Percentiles rank a stretch among this genome's conserved stretches.
phyloP scores from a whole-genome alignment of 257 asterid species.

The Primulina eburnea region DNA sequence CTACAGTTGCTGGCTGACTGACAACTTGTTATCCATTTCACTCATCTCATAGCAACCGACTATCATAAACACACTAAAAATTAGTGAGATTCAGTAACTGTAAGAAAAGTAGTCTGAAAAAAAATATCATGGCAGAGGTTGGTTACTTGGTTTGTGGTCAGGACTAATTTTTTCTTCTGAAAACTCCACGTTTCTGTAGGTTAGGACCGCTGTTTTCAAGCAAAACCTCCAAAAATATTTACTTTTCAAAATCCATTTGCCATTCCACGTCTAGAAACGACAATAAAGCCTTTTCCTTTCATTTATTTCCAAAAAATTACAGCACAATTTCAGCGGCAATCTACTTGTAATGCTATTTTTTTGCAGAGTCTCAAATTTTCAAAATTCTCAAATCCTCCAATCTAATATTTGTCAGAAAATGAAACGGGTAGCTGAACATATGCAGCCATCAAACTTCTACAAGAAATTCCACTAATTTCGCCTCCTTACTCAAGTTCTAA shows the following conservation, averaged over 20 bases:
- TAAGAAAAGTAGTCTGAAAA: not conserved
- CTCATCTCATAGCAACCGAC: conserved; percentile 8
- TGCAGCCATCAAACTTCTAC: not conserved
- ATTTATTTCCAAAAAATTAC: not conserved
- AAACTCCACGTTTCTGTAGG: not conserved
- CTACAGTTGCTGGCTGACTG: not conserved
- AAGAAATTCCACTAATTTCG: not conserved
- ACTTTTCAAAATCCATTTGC: not conserved
- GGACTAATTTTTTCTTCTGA: not conserved
- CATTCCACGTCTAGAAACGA: not conserved
- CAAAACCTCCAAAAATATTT: not conserved
- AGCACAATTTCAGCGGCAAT: not conserved
- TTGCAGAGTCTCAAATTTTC: not conserved
- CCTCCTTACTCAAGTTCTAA: not conserved
- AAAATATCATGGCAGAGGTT: not conserved
- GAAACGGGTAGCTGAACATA: not conserved
- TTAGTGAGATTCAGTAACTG: not conserved
- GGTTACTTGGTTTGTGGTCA: not conserved
- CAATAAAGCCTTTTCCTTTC: not conserved
- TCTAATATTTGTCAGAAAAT: not conserved
- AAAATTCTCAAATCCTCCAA: not conserved
- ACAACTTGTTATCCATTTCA: conserved; percentile 13
- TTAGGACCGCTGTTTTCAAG: not conserved
- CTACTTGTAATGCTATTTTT: not conserved
- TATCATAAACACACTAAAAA: not conserved